Base-by-base conservation (phyloP, 1,139 yeast genomes). In the Magnusiomyces suaveolens region DNA sequence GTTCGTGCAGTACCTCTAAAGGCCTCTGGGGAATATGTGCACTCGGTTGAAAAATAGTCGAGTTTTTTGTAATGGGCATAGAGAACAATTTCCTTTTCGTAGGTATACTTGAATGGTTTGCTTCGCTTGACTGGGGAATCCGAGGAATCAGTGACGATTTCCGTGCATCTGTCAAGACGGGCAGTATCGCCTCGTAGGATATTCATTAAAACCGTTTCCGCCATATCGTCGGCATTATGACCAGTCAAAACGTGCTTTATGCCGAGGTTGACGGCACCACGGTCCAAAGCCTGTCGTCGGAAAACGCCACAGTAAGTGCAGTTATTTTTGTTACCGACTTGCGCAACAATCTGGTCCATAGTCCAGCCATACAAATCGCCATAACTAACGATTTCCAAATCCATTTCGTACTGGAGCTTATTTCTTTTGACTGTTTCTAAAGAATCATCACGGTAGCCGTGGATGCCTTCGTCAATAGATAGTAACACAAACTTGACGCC, bases 191-290 rank as follows among this genome's bases (percentile, higher is more conserved):
- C 99, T 62, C 99, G 77, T 32, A 94, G 72, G 48, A 92, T 71
- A 69, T 94, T 94, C 97, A 94, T 90, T 57, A 94, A 71, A 2
- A 94, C 96, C 0, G 99, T 94, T 67, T 94, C 99, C 0, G 99
- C 99, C 87, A 94, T 86, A 70, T 94, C 99, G 68, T 94, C 99
- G 0, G 99, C 99, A 69, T 94, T 94, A 70, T 94, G 99, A 1
- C 99, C 99, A 0, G 99, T 94, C 1, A 94, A 95, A 43, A 94
- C 94, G 69, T 94, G 99, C 59, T 78, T 76, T 51, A 94, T 89
- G 0, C 84, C 89, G 39, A 92, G 73, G 65, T 83, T 85, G n/a
- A 87, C 84, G 1, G 97, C 97, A 1, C 98, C 98, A 62, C 98
- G 75, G 69, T 94, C 99, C 52, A 94, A 73, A 0, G 98, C 97